A percentile compares a stretch with the other conserved stretches of the same genome.
Conservation (phyloP, 1,284 basidiomycete genomes). For the Lentinula novae-zelandiae region DNA sequence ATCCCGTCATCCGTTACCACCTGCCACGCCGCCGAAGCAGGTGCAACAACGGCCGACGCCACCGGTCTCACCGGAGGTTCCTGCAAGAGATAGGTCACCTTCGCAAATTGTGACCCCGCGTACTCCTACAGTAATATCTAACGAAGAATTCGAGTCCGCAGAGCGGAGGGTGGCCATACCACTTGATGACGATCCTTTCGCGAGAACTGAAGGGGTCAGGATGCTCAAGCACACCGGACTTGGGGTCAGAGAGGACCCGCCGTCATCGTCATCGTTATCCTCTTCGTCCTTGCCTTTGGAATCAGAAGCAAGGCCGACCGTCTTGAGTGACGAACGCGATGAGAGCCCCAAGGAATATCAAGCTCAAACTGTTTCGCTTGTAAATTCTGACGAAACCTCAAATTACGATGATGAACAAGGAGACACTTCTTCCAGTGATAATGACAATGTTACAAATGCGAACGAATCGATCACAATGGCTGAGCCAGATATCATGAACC, state of each 20-base stretch:
- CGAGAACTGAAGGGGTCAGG: constrained; percentile 45
- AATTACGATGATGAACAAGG: background rate
- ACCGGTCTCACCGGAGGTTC: constrained; percentile 20
- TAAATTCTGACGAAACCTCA: background rate
- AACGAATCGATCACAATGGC: background rate
- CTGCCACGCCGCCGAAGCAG: constrained; percentile 10
- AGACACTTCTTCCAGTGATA: background rate
- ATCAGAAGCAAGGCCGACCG: background rate
- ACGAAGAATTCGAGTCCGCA: constrained; percentile 5
- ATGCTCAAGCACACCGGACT: constrained; percentile 20
- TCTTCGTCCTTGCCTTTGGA: background rate
- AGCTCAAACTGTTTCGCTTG: background rate
- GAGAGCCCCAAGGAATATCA: background rate
- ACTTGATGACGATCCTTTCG: constrained; percentile 57
- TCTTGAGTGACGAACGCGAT: background rate
- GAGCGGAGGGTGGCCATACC: constrained; percentile 22
- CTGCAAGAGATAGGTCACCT: background rate
- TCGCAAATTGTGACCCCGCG: background rate
- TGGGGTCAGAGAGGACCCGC: background rate
- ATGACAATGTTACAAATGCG: background rate
- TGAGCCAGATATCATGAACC: background rate
- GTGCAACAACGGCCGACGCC: constrained; percentile 8
- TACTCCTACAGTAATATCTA: constrained; percentile 5
- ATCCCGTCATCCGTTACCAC: constrained; percentile 14
- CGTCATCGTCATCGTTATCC: background rate